Evolutionary conservation across 2,329 filamentous ascomycete genomes (phyloP).

Genomic region (Nannizziopsis barbatae): DNA sequence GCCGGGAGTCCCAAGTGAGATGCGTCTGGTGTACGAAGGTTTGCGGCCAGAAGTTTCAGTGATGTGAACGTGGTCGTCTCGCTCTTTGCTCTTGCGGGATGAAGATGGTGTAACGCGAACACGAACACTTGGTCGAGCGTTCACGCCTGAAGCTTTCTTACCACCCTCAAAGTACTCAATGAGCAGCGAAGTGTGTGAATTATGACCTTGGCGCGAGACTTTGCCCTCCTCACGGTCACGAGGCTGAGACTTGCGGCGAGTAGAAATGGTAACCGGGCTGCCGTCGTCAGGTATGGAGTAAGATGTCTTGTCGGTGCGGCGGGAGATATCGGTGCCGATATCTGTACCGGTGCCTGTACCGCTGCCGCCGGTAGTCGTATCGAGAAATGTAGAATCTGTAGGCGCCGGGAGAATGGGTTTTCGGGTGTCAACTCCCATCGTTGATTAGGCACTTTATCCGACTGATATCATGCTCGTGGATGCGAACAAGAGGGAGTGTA

Average conservation of each 20-base stretch:
- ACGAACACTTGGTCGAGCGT: conserved; percentile 69
- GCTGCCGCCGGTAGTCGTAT: conserved; percentile 32
- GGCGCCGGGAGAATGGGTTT: conserved; percentile 40
- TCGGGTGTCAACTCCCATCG: conserved; percentile 40
- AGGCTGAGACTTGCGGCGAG: conserved; percentile 34
- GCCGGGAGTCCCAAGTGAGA: conserved; percentile 45
- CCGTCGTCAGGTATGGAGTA: conserved; percentile 44
- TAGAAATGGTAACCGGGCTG: conserved; percentile 83
- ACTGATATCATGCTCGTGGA: conserved; percentile 27
- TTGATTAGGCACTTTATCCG: conserved; percentile 25
- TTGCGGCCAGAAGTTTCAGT: conserved; percentile 67
- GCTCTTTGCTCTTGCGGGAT: conserved; percentile 42
- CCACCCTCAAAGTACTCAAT: conserved; percentile 91
- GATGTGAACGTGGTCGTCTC: conserved; percentile 70
- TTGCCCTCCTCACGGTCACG: conserved; percentile 42
- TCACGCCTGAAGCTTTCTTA: conserved; percentile 41
- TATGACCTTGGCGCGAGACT: conserved; percentile 39
- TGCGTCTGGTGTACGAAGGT: conserved; percentile 56
- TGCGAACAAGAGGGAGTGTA: conserved; percentile 9
- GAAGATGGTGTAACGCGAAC: conserved; percentile 69
- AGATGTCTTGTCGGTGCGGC: conserved; percentile 40
- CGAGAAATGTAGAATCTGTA: conserved; percentile 39
- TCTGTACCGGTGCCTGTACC: conserved; percentile 41
- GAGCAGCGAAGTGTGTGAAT: conserved; percentile 78
- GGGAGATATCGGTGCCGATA: conserved; percentile 41